These are phyloP conservation scores for Heritiera fomes DNA, from an alignment of 345 rosid species.

Conservation along the genomic window DNA sequence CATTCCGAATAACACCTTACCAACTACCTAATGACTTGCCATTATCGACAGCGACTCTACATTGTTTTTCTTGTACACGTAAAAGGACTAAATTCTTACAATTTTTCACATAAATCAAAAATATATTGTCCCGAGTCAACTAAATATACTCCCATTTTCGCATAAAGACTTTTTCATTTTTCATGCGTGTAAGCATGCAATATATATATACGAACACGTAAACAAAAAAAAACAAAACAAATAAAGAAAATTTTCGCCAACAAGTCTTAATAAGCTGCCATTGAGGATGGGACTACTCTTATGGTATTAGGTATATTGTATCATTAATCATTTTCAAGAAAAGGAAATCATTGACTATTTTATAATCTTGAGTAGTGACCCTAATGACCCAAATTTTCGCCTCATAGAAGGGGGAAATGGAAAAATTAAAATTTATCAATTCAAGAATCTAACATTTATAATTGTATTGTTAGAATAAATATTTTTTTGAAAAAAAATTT, in stretches of 20 bases:
- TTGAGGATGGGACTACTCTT: slow-evolving; percentile 6
- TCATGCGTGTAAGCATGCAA: too few relatives aligned
- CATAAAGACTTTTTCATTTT: too few relatives aligned
- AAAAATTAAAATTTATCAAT: not conserved
- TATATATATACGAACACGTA: too few relatives aligned
- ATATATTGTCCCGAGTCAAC: not conserved
- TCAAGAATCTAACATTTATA: too few relatives aligned
- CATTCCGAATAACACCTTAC: slow-evolving; percentile 31
- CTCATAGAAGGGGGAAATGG: not conserved
- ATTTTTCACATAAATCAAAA: not conserved
- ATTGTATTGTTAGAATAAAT: too few relatives aligned
- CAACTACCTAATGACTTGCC: slow-evolving; percentile 23
- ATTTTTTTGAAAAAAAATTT: too few relatives aligned
- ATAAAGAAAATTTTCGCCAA: slow-evolving; percentile 10
- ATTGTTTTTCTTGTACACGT: too few relatives aligned
- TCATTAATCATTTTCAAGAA: not conserved
- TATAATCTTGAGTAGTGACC: not conserved
- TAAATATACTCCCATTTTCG: not conserved
- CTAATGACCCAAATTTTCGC: not conserved
- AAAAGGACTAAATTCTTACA: not conserved
- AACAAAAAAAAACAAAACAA: too few relatives aligned
- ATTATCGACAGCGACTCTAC: slow-evolving; percentile 20
- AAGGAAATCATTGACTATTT: not conserved
- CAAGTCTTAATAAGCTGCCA: slow-evolving; percentile 5
- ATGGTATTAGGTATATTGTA: not conserved